Evolutionary conservation across 2,329 filamentous ascomycete genomes (phyloP).

Genomic region (Incumbomyces delicatus): DNA sequence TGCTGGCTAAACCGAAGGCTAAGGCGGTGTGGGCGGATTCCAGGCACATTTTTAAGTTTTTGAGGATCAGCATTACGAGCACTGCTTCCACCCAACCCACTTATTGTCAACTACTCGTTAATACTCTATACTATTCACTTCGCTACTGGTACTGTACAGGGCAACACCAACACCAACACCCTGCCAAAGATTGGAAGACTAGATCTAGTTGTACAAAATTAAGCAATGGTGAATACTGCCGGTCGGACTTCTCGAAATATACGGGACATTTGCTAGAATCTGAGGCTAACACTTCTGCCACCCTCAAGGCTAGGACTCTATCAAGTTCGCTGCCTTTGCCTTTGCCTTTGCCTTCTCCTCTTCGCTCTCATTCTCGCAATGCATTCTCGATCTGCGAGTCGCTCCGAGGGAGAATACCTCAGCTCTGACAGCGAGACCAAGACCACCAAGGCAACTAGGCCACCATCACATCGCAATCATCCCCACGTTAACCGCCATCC

Average conservation of each 20-base stretch:
- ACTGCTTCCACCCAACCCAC: too few species aligned
- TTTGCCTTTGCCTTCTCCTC: too few species aligned
- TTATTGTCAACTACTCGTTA: too few species aligned
- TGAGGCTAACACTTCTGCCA: conserved; percentile 19
- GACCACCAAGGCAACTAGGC: conserved; percentile 84
- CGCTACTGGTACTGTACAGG: too few species aligned
- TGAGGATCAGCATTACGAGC: too few species aligned
- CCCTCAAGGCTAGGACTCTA: conserved; percentile 19
- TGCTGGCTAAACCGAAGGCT: too few species aligned
- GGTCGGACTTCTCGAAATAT: conserved; percentile 23
- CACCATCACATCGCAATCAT: conserved; percentile 65
- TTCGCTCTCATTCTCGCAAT: conserved; percentile 27
- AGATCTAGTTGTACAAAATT: not conserved
- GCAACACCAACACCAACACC: too few species aligned
- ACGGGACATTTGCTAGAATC: conserved; percentile 14
- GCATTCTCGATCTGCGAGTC: conserved; percentile 50
- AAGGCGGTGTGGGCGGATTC: too few species aligned
- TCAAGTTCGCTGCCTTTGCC: conserved; percentile 13
- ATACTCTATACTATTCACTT: too few species aligned
- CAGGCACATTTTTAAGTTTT: too few species aligned
- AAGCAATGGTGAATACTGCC: conserved; percentile 17
- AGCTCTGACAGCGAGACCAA: conserved; percentile 63
- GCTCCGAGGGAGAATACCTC: conserved; percentile 79
- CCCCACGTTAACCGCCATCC: conserved; percentile 83
- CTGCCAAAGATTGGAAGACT: too few species aligned